phyloP scores from a whole-genome alignment of 1,284 basidiomycete species.

The Spongispora temasekensis region DNA sequence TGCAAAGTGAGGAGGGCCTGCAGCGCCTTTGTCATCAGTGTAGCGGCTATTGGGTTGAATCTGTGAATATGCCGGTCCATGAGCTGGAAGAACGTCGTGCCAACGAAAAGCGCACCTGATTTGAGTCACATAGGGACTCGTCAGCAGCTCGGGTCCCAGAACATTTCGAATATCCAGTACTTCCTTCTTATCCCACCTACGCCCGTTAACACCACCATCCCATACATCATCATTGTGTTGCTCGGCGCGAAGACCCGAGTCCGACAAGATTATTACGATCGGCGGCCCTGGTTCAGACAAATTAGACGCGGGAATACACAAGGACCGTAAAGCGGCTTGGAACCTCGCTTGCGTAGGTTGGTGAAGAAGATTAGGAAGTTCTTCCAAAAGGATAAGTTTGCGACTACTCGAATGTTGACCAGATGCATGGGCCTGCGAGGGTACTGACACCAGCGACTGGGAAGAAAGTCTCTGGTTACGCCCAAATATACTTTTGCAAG shows the following conservation, averaged over 20 bases:
- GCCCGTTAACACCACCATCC: conserved; percentile 42
- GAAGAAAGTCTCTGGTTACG: conserved; percentile 20
- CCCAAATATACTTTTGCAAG: conserved; percentile 60
- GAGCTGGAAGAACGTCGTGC: neutral
- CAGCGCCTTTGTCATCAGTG: conserved; percentile 81
- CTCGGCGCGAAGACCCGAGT: conserved; percentile 76
- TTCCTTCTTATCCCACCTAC: conserved; percentile 45
- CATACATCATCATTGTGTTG: conserved; percentile 54
- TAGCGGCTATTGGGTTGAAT: conserved; percentile 91
- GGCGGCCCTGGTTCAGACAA: conserved; percentile 49
- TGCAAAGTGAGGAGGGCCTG: conserved; percentile 60
- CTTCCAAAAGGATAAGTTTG: conserved; percentile 83
- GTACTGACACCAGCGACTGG: neutral
- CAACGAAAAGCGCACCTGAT: conserved; percentile 57
- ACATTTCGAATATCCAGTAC: conserved; percentile 71
- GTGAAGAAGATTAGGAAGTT: conserved; percentile 89
- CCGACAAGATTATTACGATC: conserved; percentile 83
- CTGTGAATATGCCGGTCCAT: conserved; percentile 40
- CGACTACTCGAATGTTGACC: conserved; percentile 28
- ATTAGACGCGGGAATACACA: conserved; percentile 46
- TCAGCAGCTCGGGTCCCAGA: conserved; percentile 60
- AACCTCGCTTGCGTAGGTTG: conserved; percentile 73
- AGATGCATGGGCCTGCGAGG: conserved; percentile 4
- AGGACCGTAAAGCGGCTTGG: conserved; percentile 66
- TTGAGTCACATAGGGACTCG: conserved; percentile 68